phyloP scores from a whole-genome alignment of 441 rosid genomes.

The Euphorbia celastroides region DNA sequence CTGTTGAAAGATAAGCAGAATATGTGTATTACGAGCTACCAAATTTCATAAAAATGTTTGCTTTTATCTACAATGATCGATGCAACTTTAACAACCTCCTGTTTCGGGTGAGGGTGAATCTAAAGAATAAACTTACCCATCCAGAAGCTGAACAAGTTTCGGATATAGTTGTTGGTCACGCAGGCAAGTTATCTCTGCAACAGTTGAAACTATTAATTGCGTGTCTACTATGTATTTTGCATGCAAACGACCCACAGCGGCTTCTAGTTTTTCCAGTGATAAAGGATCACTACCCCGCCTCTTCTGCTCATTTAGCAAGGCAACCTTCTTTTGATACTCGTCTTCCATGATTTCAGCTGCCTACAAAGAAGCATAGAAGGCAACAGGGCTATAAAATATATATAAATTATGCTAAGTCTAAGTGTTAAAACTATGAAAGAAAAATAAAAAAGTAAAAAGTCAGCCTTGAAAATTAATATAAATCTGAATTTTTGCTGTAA shows the following conservation, averaged over 20 bases:
- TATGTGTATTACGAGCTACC: background rate
- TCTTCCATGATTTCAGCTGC: constrained; percentile 84
- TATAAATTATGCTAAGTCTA: too few species aligned
- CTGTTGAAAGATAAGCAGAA: background rate
- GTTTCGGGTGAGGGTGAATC: background rate
- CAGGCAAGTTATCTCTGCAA: constrained; percentile 80
- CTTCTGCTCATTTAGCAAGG: constrained; percentile 62
- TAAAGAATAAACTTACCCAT: constrained; percentile 54
- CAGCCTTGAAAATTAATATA: too few species aligned
- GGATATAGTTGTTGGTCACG: constrained; percentile 82
- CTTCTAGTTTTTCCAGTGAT: constrained; percentile 79
- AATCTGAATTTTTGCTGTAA: too few species aligned
- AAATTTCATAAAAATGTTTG: background rate
- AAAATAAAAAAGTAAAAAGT: too few species aligned
- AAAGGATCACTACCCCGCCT: constrained; percentile 59
- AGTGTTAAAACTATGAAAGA: too few species aligned
- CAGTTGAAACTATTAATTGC: constrained; percentile 98
- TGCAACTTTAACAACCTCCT: constrained; percentile 1
- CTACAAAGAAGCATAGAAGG: constrained; percentile 37
- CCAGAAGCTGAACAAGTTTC: constrained; percentile 72
- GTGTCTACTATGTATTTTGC: constrained; percentile 93
- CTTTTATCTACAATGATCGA: background rate
- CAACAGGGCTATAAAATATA: too few species aligned
- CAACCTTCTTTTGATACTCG: constrained; percentile 82
- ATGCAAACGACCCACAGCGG: constrained; percentile 83